Evolutionary conservation across 345 rosid genomes (phyloP).

Genomic region (Garcia nutans): DNA sequence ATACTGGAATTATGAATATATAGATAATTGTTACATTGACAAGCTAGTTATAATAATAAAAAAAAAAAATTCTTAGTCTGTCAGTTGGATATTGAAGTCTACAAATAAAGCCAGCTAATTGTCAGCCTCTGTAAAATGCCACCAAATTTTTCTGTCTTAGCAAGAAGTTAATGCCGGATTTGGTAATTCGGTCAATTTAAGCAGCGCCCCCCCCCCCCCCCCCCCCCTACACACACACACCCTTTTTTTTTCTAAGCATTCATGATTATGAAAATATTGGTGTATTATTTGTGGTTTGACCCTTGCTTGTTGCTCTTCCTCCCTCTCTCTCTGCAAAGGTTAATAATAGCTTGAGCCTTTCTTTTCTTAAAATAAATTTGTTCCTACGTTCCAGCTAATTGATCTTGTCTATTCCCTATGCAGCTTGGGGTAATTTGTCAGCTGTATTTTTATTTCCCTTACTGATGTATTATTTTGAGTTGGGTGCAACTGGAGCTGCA

Average conservation of each 20-base stretch:
- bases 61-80: too few relatives aligned
- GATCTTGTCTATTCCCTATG: constrained; percentile 24
- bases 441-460: constrained; percentile 69
- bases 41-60: too few relatives aligned
- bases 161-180: neutral
- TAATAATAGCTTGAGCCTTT: neutral
- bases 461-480: constrained; percentile 58
- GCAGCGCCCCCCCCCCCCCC: too few relatives aligned
- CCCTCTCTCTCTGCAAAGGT: neutral
- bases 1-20: too few relatives aligned
- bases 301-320: neutral
- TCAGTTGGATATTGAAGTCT: too few relatives aligned
- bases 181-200: neutral
- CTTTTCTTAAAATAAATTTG: neutral
- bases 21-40: too few relatives aligned
- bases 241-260: neutral
- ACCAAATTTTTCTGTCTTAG: too few relatives aligned
- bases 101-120: too few relatives aligned
- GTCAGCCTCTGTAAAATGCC: too few relatives aligned
- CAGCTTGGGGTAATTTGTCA: constrained; percentile 78
- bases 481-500: constrained; percentile 94
- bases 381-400: constrained; percentile 19
- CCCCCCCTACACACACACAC: too few relatives aligned
- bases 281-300: neutral
- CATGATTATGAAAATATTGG: neutral